A percentile compares a stretch with the other conserved stretches of the same genome.
phyloP scores from a whole-genome alignment of 2,329 filamentous ascomycete genomes.

The Alternaria infectoria region DNA sequence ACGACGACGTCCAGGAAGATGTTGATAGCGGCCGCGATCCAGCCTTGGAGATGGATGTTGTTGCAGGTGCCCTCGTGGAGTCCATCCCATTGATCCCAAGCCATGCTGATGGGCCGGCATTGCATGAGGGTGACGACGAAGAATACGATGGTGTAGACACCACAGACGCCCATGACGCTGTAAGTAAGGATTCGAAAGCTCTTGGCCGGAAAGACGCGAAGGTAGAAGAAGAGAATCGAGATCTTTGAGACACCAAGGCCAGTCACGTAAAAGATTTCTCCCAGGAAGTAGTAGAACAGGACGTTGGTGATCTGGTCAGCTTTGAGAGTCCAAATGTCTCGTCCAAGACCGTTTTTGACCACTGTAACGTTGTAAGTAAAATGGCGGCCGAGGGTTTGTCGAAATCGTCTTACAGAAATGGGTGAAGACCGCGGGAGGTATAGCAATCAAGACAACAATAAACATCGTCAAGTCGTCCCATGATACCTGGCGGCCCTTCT shows the following conservation, averaged over 20 bases:
- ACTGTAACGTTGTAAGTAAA: slow-evolving; percentile 13
- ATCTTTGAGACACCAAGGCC: slow-evolving; percentile 40
- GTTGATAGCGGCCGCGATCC: slow-evolving; percentile 40
- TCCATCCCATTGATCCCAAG: slow-evolving; percentile 53
- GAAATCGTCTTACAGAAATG: not conserved
- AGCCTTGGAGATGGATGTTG: slow-evolving; percentile 42
- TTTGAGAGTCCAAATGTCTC: slow-evolving; percentile 60
- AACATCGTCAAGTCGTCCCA: slow-evolving; percentile 49
- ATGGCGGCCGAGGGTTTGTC: not conserved
- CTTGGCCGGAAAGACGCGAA: slow-evolving; percentile 42
- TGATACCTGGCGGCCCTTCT: slow-evolving; percentile 43
- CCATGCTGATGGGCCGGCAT: slow-evolving; percentile 56
- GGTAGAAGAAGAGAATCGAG: slow-evolving; percentile 44
- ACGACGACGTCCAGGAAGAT: slow-evolving; percentile 36
- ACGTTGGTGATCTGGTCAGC: slow-evolving; percentile 53
- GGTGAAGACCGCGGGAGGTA: slow-evolving; percentile 30
- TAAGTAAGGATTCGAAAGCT: slow-evolving; percentile 33
- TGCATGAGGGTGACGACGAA: slow-evolving; percentile 58
- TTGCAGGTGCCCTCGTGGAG: slow-evolving; percentile 38
- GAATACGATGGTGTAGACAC: slow-evolving; percentile 49
- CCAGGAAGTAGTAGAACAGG: slow-evolving; percentile 31
- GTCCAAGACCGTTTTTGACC: slow-evolving; percentile 51
- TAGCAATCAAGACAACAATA: slow-evolving; percentile 44
- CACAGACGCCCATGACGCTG: slow-evolving; percentile 31
- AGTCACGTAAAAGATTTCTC: slow-evolving; percentile 45